Base-by-base conservation (phyloP, 2,329 filamentous ascomycete genomes). In the Ophiognomonia clavigignenti-juglandacearum region DNA sequence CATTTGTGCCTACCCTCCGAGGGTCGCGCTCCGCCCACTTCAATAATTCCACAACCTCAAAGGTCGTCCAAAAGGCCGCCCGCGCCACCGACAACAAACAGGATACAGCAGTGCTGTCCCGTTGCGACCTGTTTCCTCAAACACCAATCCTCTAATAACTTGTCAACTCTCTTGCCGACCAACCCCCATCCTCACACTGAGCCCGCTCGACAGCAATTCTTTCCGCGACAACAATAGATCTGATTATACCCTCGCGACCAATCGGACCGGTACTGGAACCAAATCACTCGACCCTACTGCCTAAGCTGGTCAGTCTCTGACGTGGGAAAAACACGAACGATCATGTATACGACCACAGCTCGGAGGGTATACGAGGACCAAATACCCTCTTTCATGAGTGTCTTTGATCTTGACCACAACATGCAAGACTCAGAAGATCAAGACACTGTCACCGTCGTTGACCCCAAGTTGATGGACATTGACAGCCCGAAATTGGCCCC, bases 331-430 rank as follows among this genome's bases (percentile, higher is more conserved):
- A 34, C 16, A 29, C 39, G 32, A 26, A 45, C 48, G 54, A 79
- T 66, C 53, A 83, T 83, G 80, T 78, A 78, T 65, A 82, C 79
- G 57, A 76, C 80, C 55, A 73, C 80, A 49, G 72, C 78, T 44
- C 71, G 79, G 57, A 75, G 78, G 64, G 64, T 82, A 58, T 83
- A 80, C 63, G 79, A 84, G 71, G 80, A 83, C 61, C 80, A 83
- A 64, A 83, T 88, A 73, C 84, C 84, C 61, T 82, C 84, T 19
- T 86, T 88, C 59, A 86, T 86, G 83, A 83, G 84, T 48, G 83
- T 88, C 47, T 86, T 85, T 69, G 82, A 83, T 62, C 73, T 84
- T 55, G 80, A 85, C 59, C 50, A 52, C 42, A 67, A 68, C 55
- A 75, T 75, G 55, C 72, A 66, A 48, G 76, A 77, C 61, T 36